These are phyloP conservation scores for Aplosporella prunicola DNA, from an alignment of 2,329 filamentous ascomycete genomes.

Conservation along the genomic window DNA sequence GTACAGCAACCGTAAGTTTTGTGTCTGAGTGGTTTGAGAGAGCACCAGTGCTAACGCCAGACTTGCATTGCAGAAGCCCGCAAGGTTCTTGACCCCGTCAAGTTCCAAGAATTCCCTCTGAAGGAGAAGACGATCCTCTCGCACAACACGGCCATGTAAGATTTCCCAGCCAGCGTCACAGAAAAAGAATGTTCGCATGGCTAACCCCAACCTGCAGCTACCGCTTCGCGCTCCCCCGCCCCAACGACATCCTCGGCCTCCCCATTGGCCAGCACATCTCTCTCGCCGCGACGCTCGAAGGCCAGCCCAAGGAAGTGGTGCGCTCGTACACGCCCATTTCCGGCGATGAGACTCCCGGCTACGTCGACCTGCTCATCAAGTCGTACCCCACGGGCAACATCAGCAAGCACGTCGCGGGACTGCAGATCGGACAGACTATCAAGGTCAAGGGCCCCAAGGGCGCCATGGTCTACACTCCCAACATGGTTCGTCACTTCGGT, in stretches of 20 bases:
- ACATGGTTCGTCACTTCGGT: constrained; percentile 92
- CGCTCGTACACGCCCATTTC: constrained; percentile 35
- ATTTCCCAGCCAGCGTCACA: not conserved
- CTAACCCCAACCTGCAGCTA: constrained; percentile 62
- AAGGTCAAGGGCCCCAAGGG: constrained; percentile 91
- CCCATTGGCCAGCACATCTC: constrained; percentile 99
- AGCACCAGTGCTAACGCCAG: not conserved
- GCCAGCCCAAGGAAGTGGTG: constrained; percentile 33
- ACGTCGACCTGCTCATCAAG: constrained; percentile 96
- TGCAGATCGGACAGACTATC: constrained; percentile 71
- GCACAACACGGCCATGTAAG: constrained; percentile 94
- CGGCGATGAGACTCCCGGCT: constrained; percentile 51
- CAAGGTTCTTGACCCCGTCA: constrained; percentile 76
- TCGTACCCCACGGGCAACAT: constrained; percentile 97
- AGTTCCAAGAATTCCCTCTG: constrained; percentile 87
- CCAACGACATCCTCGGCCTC: constrained; percentile 77
- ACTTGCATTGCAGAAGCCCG: constrained; percentile 49
- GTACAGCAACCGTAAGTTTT: constrained; percentile 54
- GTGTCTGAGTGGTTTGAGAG: no score
- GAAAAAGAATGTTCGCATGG: no score
- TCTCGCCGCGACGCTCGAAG: constrained; percentile 54
- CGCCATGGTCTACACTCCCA: constrained; percentile 93
- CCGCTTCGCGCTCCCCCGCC: constrained; percentile 75
- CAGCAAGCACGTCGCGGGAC: constrained; percentile 78
- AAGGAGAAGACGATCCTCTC: constrained; percentile 92